Evolutionary conservation across 441 rosid genomes (phyloP).

Genomic region (Daphne laureola): DNA sequence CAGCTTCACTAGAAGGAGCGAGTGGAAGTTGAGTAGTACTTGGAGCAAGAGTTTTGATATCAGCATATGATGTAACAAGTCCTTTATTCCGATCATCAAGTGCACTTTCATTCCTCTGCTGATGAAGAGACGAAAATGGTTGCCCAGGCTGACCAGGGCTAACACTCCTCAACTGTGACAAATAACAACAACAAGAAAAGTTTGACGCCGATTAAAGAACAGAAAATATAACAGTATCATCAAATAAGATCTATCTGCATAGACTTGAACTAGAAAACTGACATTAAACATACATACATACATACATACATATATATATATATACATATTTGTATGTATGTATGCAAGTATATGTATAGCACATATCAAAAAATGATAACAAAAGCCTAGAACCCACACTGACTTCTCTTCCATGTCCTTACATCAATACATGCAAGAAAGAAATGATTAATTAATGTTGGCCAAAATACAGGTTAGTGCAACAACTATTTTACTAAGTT

Average conservation of each 20-base stretch:
- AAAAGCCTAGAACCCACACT: too few species aligned
- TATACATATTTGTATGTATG: too few species aligned
- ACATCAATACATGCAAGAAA: too few species aligned
- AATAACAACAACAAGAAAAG: not conserved
- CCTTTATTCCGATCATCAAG: slow-evolving; percentile 50
- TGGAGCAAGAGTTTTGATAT: slow-evolving; percentile 43
- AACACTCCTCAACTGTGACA: slow-evolving; percentile 43
- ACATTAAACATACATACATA: too few species aligned
- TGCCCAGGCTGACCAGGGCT: slow-evolving; percentile 34
- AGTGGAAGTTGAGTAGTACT: slow-evolving; percentile 33
- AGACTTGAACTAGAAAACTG: too few species aligned
- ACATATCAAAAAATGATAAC: too few species aligned
- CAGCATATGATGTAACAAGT: slow-evolving; percentile 33
- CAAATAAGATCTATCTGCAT: not conserved
- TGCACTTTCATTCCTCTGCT: slow-evolving; percentile 49
- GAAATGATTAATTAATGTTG: too few species aligned
- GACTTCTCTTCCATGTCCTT: too few species aligned
- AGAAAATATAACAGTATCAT: not conserved
- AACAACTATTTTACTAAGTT: too few species aligned
- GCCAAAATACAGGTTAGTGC: too few species aligned
- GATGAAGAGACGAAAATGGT: slow-evolving; percentile 56
- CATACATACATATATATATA: too few species aligned
- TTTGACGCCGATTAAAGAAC: not conserved
- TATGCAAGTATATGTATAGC: too few species aligned
- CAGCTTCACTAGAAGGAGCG: slow-evolving; percentile 38